phyloP scores from a whole-genome alignment of 2,329 filamentous ascomycete genomes.

The Trematosphaeria pertusa region DNA sequence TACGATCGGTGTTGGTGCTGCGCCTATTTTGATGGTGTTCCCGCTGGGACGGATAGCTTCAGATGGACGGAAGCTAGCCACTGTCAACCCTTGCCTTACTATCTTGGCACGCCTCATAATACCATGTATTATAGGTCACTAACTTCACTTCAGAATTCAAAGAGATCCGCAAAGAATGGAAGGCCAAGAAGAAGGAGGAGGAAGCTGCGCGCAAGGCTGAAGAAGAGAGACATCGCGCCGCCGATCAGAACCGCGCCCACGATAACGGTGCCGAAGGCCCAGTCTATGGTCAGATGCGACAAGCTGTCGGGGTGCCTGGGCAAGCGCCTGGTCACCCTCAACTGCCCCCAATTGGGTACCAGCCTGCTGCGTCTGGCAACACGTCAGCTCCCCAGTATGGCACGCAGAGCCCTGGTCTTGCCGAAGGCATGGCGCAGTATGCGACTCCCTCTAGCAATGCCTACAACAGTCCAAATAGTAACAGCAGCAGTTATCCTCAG shows the following conservation, averaged over 20 bases:
- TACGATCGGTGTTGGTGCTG: conserved; percentile 52
- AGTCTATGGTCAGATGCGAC: conserved; percentile 53
- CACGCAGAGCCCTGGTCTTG: conserved; percentile 53
- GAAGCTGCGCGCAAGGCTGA: conserved; percentile 88
- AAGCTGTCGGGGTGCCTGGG: conserved; percentile 53
- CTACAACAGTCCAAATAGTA: conserved; percentile 52
- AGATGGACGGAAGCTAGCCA: conserved; percentile 55
- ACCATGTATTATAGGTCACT: conserved; percentile 40
- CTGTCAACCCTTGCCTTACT: conserved; percentile 45
- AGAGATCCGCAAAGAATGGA: conserved; percentile 99
- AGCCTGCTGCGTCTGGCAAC: conserved; percentile 54
- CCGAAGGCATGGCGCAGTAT: conserved; percentile 60
- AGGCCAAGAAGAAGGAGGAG: conserved; percentile 98
- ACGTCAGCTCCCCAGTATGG: conserved; percentile 54
- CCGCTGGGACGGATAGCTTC: conserved; percentile 57
- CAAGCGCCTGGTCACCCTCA: conserved; percentile 55
- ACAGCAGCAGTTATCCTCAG: conserved; percentile 58
- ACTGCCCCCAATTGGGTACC: conserved; percentile 60
- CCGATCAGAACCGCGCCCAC: conserved; percentile 57
- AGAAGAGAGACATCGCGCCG: conserved; percentile 80
- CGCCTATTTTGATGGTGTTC: conserved; percentile 60
- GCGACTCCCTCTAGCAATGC: conserved; percentile 49
- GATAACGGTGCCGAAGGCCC: conserved; percentile 61
- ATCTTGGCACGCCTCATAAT: conserved; percentile 41
- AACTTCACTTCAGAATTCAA: conserved; percentile 80